phyloP scores from a whole-genome alignment of 495 filamentous ascomycete species.

The Monascus purpureus region DNA sequence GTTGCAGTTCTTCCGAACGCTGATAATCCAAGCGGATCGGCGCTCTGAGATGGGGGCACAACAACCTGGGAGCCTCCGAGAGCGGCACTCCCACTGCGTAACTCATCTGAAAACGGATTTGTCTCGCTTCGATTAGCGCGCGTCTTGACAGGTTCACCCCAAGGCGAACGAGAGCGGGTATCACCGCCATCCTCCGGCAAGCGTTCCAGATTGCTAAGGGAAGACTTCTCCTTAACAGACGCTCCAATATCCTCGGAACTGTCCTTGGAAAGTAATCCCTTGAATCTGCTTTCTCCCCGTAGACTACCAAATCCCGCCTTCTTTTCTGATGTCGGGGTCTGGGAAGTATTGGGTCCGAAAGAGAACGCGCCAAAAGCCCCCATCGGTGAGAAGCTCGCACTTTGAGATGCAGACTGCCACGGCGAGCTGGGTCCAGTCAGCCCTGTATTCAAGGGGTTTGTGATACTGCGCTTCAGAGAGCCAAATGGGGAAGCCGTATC shows the following conservation, averaged over 20 bases:
- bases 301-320: slow-evolving; percentile 49
- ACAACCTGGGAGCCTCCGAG: slow-evolving; percentile 65
- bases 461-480: slow-evolving; percentile 56
- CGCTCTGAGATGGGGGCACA: slow-evolving; percentile 40
- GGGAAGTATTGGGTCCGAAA: slow-evolving; percentile 31
- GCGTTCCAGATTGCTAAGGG: slow-evolving; percentile 37
- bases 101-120: slow-evolving; percentile 63
- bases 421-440: slow-evolving; percentile 45
- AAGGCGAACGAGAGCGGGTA: slow-evolving; percentile 33
- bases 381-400: slow-evolving; percentile 50
- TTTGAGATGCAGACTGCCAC: slow-evolving; percentile 49
- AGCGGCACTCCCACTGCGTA: slow-evolving; percentile 60
- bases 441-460: slow-evolving; percentile 41
- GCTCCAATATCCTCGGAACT: slow-evolving; percentile 48
- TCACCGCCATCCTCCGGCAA: slow-evolving; percentile 37
- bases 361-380: slow-evolving; percentile 83
- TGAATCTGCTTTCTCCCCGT: slow-evolving; percentile 69
- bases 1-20: slow-evolving; percentile 73
- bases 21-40: slow-evolving; percentile 42
- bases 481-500: slow-evolving; percentile 43
- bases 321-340: slow-evolving; percentile 51
- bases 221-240: slow-evolving; percentile 40
- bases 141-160: slow-evolving; percentile 37
- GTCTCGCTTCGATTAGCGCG: slow-evolving; percentile 54
- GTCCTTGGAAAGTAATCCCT: slow-evolving; percentile 68